Percentiles rank a stretch among this genome's conserved stretches.
phyloP scores from a whole-genome alignment of 1,139 yeast genomes.

The Spathaspora sp. region DNA sequence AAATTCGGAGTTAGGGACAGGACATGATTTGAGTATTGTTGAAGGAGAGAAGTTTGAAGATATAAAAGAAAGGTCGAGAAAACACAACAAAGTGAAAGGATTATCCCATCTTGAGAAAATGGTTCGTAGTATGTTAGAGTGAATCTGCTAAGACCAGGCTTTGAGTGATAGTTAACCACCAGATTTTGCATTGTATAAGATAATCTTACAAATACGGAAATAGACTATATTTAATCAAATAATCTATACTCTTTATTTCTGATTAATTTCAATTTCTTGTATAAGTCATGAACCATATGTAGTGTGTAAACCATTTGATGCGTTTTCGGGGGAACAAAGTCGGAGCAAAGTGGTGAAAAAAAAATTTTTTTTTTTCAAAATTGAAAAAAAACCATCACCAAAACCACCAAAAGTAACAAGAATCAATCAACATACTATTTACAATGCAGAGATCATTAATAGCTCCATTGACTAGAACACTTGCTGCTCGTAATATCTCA shows the following conservation, averaged over 20 bases:
- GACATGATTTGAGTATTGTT: not conserved
- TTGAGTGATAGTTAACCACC: no score
- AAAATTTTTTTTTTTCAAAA: conserved; percentile 5
- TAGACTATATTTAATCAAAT: no score
- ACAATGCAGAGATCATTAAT: conserved; percentile 34
- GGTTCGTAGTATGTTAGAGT: not conserved
- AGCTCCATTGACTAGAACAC: conserved; percentile 25
- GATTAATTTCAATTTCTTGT: no score
- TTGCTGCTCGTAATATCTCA: conserved; percentile 20
- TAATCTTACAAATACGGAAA: no score
- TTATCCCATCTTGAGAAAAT: not conserved
- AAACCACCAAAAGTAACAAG: not conserved
- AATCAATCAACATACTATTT: not conserved
- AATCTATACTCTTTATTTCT: no score
- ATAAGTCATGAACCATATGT: not conserved
- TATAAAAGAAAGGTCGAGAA: not conserved
- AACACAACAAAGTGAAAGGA: not conserved
- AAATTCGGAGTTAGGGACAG: not conserved
- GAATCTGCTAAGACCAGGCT: not conserved
- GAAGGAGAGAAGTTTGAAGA: conserved; percentile 3
- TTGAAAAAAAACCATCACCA: conserved; percentile 29
- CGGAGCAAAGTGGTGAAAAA: conserved; percentile 1
- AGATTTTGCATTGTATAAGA: no score
- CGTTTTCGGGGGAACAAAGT: not conserved
- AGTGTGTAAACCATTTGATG: not conserved